Evolutionary conservation across 495 filamentous ascomycete genomes (phyloP).

Genomic region (Aspergillus nidulans): DNA sequence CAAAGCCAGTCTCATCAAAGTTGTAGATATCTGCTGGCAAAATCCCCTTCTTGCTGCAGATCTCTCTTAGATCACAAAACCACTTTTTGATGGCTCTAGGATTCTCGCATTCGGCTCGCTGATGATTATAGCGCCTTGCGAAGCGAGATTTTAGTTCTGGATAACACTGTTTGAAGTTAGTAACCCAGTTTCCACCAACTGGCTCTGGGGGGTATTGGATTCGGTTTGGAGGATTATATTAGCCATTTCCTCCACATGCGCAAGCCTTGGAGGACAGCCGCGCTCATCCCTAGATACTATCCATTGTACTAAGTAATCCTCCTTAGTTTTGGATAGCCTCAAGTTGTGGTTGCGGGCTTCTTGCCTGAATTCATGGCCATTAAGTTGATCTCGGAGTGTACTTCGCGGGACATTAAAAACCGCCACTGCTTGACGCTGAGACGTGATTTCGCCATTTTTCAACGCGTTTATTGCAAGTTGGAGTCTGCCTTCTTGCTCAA

Average conservation of each 20-base stretch:
- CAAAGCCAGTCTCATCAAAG: constrained; percentile 44
- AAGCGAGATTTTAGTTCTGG: constrained; percentile 17
- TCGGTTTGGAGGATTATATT: background rate
- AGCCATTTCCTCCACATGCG: constrained; percentile 32
- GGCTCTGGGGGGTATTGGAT: constrained; percentile 32
- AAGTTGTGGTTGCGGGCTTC: constrained; percentile 11
- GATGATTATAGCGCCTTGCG: constrained; percentile 17
- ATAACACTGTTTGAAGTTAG: constrained; percentile 25
- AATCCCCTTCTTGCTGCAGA: constrained; percentile 31
- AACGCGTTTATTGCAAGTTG: constrained; percentile 6
- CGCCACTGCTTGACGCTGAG: constrained; percentile 1
- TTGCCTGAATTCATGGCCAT: constrained; percentile 2
- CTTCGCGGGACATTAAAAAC: constrained; percentile 8
- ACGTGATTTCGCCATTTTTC: constrained; percentile 2
- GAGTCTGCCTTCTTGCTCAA: constrained; percentile 14
- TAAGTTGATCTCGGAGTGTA: constrained; percentile 17
- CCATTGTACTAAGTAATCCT: constrained; percentile 25
- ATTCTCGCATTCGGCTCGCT: constrained; percentile 30
- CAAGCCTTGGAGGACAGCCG: background rate
- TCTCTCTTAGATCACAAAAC: constrained; percentile 33
- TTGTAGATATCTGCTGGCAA: constrained; percentile 40
- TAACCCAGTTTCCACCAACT: constrained; percentile 5
- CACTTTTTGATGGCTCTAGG: constrained; percentile 28
- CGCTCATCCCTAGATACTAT: constrained; percentile 27
- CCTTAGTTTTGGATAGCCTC: constrained; percentile 21